Percentiles rank a stretch among this genome's conserved stretches.
Conservation (phyloP, 2,329 filamentous ascomycete genomes). For the Paecilomyces dactylethromorphus region DNA sequence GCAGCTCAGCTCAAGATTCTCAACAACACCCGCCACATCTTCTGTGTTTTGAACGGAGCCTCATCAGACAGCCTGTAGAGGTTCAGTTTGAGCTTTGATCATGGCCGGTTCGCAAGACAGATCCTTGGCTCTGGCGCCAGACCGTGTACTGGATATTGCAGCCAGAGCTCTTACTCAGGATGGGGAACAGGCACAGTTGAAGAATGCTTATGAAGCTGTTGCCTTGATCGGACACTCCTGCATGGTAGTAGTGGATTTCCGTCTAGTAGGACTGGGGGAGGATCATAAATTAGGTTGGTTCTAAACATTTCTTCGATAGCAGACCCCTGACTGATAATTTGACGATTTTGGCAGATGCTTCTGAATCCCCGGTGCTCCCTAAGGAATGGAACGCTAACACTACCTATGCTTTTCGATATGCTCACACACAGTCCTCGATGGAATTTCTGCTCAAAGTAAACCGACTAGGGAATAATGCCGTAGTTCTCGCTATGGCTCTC, state of each 20-base stretch:
- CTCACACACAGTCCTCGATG: constrained; percentile 77
- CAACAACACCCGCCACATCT: not conserved
- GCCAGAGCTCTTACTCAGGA: constrained; percentile 22
- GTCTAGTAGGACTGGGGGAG: constrained; percentile 75
- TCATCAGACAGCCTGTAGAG: not conserved
- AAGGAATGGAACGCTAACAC: constrained; percentile 72
- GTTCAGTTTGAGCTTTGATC: not conserved
- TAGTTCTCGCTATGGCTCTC: constrained; percentile 71
- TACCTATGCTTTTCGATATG: constrained; percentile 75
- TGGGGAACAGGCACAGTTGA: constrained; percentile 20
- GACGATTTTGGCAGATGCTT: constrained; percentile 16
- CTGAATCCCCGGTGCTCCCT: constrained; percentile 50
- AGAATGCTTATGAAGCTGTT: constrained; percentile 65
- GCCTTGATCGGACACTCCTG: constrained; percentile 79
- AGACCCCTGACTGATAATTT: not conserved
- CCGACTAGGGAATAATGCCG: constrained; percentile 74
- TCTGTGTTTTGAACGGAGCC: not conserved
- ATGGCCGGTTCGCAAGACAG: constrained; percentile 4
- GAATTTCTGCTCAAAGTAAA: constrained; percentile 76
- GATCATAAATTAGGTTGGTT: constrained; percentile 62
- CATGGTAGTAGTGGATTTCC: constrained; percentile 73
- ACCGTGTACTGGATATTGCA: constrained; percentile 25
- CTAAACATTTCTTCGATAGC: not conserved
- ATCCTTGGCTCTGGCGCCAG: constrained; percentile 11
- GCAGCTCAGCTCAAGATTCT: not conserved